phyloP scores from a whole-genome alignment of 1,284 basidiomycete species.

The Trichosporon faecale region DNA sequence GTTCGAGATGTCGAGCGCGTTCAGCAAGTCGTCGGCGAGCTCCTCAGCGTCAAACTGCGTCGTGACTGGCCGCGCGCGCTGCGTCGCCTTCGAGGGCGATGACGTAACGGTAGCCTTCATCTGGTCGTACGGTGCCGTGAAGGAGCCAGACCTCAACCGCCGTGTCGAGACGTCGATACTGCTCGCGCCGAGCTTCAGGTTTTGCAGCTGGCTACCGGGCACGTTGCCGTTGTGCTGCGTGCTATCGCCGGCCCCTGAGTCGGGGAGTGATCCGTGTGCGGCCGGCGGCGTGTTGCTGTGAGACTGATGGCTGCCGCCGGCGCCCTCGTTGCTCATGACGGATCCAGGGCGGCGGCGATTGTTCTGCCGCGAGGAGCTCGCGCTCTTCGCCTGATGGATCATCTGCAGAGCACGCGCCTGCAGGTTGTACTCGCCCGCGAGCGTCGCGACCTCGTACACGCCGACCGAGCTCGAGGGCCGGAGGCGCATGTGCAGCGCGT shows the following conservation, averaged over 20 bases:
- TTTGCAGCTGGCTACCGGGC: background rate
- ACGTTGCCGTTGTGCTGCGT: background rate
- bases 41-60: background rate
- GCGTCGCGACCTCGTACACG: slow-evolving; percentile 87
- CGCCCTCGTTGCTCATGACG: slow-evolving; percentile 14
- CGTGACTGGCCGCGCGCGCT: background rate
- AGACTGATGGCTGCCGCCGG: slow-evolving; percentile 12
- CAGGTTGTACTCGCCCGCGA: slow-evolving; percentile 80
- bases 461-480: slow-evolving; percentile 79
- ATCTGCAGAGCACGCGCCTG: slow-evolving; percentile 79
- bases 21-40: slow-evolving; percentile 12
- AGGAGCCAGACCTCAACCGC: slow-evolving; percentile 30
- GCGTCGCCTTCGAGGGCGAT: background rate
- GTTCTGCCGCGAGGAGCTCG: slow-evolving; percentile 2
- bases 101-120: background rate
- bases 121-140: slow-evolving; percentile 20
- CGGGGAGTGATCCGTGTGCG: background rate
- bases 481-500: slow-evolving; percentile 84
- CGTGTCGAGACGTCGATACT: slow-evolving; percentile 4
- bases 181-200: background rate
- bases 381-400: slow-evolving; percentile 60
- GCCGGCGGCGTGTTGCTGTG: slow-evolving; percentile 9
- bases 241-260: background rate
- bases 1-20: slow-evolving; percentile 16
- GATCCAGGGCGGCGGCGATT: slow-evolving; percentile 20